Percentiles rank a stretch among this genome's conserved stretches.
Evolutionary conservation across 148 eudicot species (phyloP).

Genomic region (Nyssa sinensis): DNA sequence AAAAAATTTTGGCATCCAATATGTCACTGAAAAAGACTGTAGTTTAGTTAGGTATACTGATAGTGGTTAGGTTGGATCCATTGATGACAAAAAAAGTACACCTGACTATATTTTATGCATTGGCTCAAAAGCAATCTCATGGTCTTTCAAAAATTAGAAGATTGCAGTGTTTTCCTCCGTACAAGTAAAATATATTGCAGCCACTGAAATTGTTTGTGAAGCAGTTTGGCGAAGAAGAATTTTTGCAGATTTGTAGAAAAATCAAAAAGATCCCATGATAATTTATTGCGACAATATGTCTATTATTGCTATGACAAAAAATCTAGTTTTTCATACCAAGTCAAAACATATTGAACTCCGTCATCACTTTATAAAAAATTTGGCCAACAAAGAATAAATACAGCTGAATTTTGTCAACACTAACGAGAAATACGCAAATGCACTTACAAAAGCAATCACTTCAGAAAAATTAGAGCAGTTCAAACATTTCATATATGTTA

Average conservation of each 20-base stretch:
- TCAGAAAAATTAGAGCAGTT: no score
- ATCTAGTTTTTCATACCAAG: no score
- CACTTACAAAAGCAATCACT: no score
- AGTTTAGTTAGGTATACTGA: background rate
- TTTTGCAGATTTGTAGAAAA: background rate
- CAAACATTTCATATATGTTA: no score
- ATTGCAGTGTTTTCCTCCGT: background rate
- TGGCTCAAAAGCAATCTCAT: background rate
- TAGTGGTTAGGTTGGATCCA: slow-evolving; percentile 3
- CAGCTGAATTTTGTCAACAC: no score
- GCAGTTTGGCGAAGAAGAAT: slow-evolving; percentile 8
- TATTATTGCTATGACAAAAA: background rate
- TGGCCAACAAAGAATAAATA: no score
- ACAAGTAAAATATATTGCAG: background rate
- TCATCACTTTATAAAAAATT: no score
- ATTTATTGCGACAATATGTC: slow-evolving; percentile 9
- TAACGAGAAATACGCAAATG: no score
- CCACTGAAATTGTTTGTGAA: slow-evolving; percentile 4
- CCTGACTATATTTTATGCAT: background rate
- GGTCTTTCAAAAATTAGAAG: background rate
- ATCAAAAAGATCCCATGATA: background rate
- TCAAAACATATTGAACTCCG: no score
- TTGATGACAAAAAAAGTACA: slow-evolving; percentile 9
- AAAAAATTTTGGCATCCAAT: background rate
- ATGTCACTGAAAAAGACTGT: background rate